Conservation (phyloP, 75 land plant genomes). For the Sequoia sempervirens region DNA sequence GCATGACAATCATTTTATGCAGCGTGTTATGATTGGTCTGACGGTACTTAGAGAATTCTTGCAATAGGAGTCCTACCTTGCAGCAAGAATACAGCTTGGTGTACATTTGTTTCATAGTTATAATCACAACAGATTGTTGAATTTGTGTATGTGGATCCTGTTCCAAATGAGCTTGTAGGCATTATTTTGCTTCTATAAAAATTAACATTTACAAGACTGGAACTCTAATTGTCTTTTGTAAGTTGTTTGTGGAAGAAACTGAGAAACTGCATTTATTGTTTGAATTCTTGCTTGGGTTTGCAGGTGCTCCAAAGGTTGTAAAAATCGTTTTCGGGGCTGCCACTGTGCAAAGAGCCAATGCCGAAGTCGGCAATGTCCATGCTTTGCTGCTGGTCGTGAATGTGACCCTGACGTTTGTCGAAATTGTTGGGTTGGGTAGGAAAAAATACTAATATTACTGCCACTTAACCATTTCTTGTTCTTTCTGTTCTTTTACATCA, state of each 20-base stretch:
- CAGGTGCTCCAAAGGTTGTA: constrained; percentile 95
- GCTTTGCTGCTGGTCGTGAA: constrained; percentile 98
- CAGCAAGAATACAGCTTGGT: not conserved
- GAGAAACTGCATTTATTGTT: not conserved
- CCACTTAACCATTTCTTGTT: not conserved
- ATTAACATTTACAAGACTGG: not conserved
- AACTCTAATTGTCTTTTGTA: not conserved
- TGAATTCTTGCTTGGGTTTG: constrained; percentile 7
- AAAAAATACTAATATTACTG: not conserved
- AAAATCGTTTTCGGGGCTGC: constrained; percentile 96
- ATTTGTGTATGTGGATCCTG: not conserved
- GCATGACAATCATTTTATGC: not conserved
- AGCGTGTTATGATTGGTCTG: not conserved
- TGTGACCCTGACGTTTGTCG: constrained; percentile 99
- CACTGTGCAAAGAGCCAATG: constrained; percentile 99
- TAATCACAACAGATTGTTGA: not conserved
- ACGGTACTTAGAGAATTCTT: not conserved
- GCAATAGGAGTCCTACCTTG: not conserved
- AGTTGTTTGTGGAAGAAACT: not conserved
- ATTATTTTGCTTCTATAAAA: not conserved
- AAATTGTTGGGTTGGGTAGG: constrained; percentile 98
- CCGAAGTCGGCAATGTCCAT: constrained; percentile 96
- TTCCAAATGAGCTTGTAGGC: not conserved
- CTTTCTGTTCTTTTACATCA: not conserved
- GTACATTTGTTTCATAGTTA: not conserved